These are phyloP conservation scores for Leccinum variabile DNA, from an alignment of 1,284 basidiomycete genomes.

Conservation along the genomic window DNA sequence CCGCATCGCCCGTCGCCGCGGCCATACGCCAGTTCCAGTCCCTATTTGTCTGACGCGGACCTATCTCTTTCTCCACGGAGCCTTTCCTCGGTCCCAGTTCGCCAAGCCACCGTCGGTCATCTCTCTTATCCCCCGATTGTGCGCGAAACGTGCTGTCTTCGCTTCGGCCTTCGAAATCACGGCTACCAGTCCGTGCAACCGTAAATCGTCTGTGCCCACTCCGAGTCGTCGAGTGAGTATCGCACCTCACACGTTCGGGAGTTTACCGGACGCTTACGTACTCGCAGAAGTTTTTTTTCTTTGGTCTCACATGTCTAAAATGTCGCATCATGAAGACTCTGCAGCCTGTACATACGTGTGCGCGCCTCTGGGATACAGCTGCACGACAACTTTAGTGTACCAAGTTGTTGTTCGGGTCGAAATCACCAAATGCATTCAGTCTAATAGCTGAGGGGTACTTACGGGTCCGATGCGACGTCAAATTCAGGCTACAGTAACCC, in stretches of 20 bases:
- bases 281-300: background rate
- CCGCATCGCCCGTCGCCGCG: background rate
- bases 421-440: constrained; percentile 16
- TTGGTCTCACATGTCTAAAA: too few species aligned
- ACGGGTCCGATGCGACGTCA: constrained; percentile 8
- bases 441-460: background rate
- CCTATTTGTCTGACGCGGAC: background rate
- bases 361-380: background rate
- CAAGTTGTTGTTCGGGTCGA: constrained; percentile 5
- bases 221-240: background rate
- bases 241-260: background rate
- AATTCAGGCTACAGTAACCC: background rate
- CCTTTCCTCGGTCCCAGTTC: constrained; percentile 14
- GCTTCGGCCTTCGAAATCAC: background rate
- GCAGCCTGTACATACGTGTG: constrained; percentile 1
- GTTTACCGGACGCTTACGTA: constrained; percentile 17
- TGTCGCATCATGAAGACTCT: background rate
- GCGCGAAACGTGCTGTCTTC: background rate
- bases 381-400: constrained; percentile 9
- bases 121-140: constrained; percentile 12
- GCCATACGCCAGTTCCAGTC: background rate
- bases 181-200: background rate
- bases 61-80: constrained; percentile 9
- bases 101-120: constrained; percentile 21
- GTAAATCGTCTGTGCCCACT: background rate